These are phyloP conservation scores for Gastrodia elata DNA, from an alignment of 106 monocot species.

Conservation along the genomic window DNA sequence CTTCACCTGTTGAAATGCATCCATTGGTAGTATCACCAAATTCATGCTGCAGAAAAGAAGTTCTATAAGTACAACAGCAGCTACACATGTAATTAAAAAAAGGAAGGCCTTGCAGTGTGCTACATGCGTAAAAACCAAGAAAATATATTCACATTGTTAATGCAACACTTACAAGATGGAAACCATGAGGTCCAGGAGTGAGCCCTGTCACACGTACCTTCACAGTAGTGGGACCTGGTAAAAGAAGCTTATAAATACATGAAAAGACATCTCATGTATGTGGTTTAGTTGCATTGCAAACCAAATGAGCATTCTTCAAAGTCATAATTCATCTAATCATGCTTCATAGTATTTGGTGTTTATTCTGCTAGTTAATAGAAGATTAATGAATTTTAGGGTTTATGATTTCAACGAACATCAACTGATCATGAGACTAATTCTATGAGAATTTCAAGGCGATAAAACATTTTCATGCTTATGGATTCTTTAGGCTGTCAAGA, in stretches of 20 bases:
- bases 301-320: not conserved
- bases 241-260: slow-evolving; percentile 2
- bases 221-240: slow-evolving; percentile 64
- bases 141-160: not conserved
- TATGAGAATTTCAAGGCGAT: not conserved
- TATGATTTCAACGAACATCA: not conserved
- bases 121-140: not conserved
- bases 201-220: slow-evolving; percentile 59
- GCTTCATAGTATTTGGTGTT: not conserved
- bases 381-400: not conserved
- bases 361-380: no score
- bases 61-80: not conserved
- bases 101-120: not conserved
- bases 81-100: not conserved
- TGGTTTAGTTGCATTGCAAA: not conserved
- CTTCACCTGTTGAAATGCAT: slow-evolving; percentile 65
- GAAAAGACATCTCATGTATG: not conserved
- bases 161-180: slow-evolving; percentile 48
- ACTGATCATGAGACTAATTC: not conserved
- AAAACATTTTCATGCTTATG: not conserved
- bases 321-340: not conserved
- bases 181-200: slow-evolving; percentile 63
- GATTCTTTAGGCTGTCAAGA: not conserved
- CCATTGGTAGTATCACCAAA: slow-evolving; percentile 81
- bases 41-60: slow-evolving; percentile 41